phyloP scores from a whole-genome alignment of 768 basidiomycete genomes.

The Serendipita vermifera region DNA sequence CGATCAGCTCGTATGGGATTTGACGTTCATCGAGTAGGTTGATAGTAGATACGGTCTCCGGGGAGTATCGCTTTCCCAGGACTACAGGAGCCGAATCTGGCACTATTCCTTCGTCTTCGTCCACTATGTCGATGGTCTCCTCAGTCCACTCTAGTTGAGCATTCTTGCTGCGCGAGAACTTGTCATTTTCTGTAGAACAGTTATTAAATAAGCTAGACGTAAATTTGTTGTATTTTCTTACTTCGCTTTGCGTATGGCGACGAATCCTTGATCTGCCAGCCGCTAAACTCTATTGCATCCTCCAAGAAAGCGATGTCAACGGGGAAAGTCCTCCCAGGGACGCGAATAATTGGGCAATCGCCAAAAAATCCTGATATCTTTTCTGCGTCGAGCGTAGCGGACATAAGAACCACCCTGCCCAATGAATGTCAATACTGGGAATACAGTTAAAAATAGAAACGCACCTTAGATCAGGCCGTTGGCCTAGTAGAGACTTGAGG shows the following conservation, averaged over 20 bases:
- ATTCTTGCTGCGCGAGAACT: conserved; percentile 46
- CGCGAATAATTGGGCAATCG: conserved; percentile 63
- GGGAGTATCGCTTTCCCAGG: conserved; percentile 69
- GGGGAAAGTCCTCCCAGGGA: conserved; percentile 92
- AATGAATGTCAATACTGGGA: conserved; percentile 4
- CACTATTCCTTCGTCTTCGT: conserved; percentile 49
- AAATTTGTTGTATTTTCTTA: conserved; percentile 25
- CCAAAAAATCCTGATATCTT: conserved; percentile 84
- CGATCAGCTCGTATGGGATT: conserved; percentile 84
- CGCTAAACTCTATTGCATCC: conserved; percentile 73
- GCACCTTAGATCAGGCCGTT: conserved; percentile 75
- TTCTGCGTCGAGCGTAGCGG: conserved; percentile 84
- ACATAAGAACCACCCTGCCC: conserved; percentile 92
- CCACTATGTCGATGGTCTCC: conserved; percentile 43
- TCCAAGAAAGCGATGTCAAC: conserved; percentile 78
- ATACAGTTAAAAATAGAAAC: conserved; percentile 15
- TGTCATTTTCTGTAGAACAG: conserved; percentile 39
- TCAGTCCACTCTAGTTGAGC: conserved; percentile 66
- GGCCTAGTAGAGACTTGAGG: conserved; percentile 64
- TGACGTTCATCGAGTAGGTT: conserved; percentile 76
- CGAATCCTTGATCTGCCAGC: conserved; percentile 63
- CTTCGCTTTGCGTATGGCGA: conserved; percentile 70
- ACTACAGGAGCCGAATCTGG: conserved; percentile 34
- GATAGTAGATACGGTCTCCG: conserved; percentile 58
- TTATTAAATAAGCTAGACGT: not conserved